These are phyloP conservation scores for Ophiostoma novo-ulmi DNA, from an alignment of 2,329 filamentous ascomycete species.

Conservation along the genomic window DNA sequence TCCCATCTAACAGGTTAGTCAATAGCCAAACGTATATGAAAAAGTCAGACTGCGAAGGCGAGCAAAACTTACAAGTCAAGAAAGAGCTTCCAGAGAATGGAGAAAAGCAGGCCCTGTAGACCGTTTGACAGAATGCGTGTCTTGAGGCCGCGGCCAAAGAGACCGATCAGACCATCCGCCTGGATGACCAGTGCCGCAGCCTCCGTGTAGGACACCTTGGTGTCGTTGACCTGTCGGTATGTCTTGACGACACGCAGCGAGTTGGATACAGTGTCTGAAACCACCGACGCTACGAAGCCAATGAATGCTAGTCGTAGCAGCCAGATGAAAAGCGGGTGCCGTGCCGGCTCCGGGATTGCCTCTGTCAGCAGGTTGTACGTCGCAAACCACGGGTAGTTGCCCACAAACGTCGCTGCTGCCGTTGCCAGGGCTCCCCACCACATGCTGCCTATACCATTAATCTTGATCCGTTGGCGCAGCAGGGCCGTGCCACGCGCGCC, in stretches of 20 bases:
- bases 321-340: slow-evolving; percentile 39
- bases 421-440: slow-evolving; percentile 49
- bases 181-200: slow-evolving; percentile 40
- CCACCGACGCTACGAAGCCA: slow-evolving; percentile 42
- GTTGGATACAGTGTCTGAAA: slow-evolving; percentile 46
- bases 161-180: slow-evolving; percentile 40
- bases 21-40: neutral
- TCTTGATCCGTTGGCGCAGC: slow-evolving; percentile 42
- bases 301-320: slow-evolving; percentile 42
- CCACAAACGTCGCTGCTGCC: slow-evolving; percentile 45
- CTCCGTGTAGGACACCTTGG: slow-evolving; percentile 43
- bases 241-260: slow-evolving; percentile 46
- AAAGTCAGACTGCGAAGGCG: neutral
- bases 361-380: slow-evolving; percentile 45
- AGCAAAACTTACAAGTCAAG: slow-evolving; percentile 41
- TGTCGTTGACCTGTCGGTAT: slow-evolving; percentile 47
- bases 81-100: slow-evolving; percentile 47
- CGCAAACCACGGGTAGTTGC: slow-evolving; percentile 48
- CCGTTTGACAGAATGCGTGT: slow-evolving; percentile 47
- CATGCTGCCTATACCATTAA: slow-evolving; percentile 42
- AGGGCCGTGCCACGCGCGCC: slow-evolving; percentile 40
- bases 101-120: slow-evolving; percentile 44
- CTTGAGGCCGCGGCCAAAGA: slow-evolving; percentile 44
- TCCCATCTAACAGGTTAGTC: slow-evolving; percentile 18
- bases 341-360: slow-evolving; percentile 39